A percentile compares a stretch with the other conserved stretches of the same genome.
phyloP scores from a whole-genome alignment of 768 basidiomycete genomes.

The Mycena vitilis region DNA sequence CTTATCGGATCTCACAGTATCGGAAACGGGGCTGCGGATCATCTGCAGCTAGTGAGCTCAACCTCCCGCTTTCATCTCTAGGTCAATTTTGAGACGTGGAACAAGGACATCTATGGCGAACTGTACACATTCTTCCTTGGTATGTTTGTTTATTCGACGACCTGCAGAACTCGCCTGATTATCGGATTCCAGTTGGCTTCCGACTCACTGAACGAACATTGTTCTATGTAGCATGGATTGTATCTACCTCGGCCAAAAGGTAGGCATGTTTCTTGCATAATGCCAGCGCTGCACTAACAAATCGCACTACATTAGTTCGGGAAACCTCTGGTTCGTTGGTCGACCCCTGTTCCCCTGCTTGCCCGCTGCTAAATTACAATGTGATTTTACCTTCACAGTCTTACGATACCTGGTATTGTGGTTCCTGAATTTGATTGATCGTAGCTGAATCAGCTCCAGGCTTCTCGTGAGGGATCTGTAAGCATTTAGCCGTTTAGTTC shows the following conservation, averaged over 20 bases:
- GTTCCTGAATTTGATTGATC: neutral
- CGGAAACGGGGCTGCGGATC: conserved; percentile 96
- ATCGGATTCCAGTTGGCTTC: no score
- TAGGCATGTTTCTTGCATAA: neutral
- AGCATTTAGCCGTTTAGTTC: conserved; percentile 42
- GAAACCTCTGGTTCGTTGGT: conserved; percentile 72
- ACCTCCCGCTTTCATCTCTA: neutral
- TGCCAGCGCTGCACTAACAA: neutral
- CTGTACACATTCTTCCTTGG: conserved; percentile 59
- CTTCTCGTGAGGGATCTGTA: conserved; percentile 45
- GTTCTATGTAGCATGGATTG: conserved; percentile 80
- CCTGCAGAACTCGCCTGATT: no score
- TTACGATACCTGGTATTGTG: conserved; percentile 70
- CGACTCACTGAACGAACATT: neutral
- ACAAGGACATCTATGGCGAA: conserved; percentile 97
- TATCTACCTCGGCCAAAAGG: conserved; percentile 97
- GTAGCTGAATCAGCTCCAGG: conserved; percentile 40
- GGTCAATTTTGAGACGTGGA: neutral
- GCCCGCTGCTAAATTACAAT: neutral
- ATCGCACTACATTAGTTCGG: conserved; percentile 68
- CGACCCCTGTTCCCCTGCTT: neutral
- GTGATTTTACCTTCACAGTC: conserved; percentile 41
- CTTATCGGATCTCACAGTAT: conserved; percentile 57
- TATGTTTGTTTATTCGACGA: neutral
- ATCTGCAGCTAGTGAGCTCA: conserved; percentile 79